Conservation (phyloP, 805 yeast species). For the Monosporozyma aerobia region DNA sequence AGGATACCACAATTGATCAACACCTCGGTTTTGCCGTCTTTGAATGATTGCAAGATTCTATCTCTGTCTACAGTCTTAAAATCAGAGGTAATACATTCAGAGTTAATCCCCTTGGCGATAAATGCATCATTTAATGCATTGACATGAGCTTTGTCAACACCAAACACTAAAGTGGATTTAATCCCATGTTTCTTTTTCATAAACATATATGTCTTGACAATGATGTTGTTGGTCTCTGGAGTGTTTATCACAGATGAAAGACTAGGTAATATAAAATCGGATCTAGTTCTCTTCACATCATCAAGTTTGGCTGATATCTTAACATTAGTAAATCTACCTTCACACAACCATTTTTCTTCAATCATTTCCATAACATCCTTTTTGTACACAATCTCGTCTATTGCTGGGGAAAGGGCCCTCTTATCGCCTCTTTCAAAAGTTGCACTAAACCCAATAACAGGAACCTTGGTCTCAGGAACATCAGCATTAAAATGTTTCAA, state of each 20-base stretch:
- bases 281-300: constrained; percentile 31
- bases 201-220: constrained; percentile 45
- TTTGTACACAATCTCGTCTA: constrained; percentile 70
- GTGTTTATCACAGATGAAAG: constrained; percentile 50
- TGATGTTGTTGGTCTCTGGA: constrained; percentile 43
- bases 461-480: constrained; percentile 34
- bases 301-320: constrained; percentile 38
- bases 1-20: constrained; percentile 82
- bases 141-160: constrained; percentile 67
- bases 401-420: constrained; percentile 43
- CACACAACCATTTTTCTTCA: constrained; percentile 56
- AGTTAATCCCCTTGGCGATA: constrained; percentile 50
- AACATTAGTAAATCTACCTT: constrained; percentile 56
- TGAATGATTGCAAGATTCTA: constrained; percentile 47
- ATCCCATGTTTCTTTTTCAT: constrained; percentile 30
- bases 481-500: constrained; percentile 49
- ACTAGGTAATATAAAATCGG: constrained; percentile 49
- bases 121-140: constrained; percentile 43
- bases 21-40: constrained; percentile 54
- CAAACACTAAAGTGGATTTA: constrained; percentile 65
- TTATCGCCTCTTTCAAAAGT: constrained; percentile 76
- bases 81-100: constrained; percentile 62
- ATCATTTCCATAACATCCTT: constrained; percentile 59
- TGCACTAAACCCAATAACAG: constrained; percentile 80
- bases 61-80: constrained; percentile 48